Evolutionary conservation across 352 stramenopile species (phyloP), one percentile per base, ranked within the genome.

Genomic region (Synura sp.): DNA sequence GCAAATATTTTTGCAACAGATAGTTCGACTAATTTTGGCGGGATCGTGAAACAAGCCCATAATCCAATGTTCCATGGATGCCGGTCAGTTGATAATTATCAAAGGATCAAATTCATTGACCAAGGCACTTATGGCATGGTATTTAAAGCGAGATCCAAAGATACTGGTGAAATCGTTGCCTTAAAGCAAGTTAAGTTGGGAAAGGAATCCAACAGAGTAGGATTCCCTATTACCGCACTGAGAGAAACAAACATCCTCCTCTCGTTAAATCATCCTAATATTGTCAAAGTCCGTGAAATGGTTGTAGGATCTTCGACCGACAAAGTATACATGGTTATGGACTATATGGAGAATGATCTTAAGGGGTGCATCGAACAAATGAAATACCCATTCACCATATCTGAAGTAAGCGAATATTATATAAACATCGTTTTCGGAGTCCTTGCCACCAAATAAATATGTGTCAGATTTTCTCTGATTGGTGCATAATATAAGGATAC

Each of bases 221-320:
- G 96, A 73, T 98, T 99, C 81, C 96, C 96, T 35, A 94, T 96
- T 79, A 98, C 95, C 31, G 95, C 96, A 34, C 94, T 99, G 78
- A 91, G 96, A 78, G 97, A 99, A 87, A 99, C 99, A 82, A 97
- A 93, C 81, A 88, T 99, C 55, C 87, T 99, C 25, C 92, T 99
- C 77, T 91, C 97, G 80, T 87, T 99, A 31, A 90, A 96, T 81
- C 96, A 99, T 84, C 88, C 92, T 80, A 98, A 98, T 85, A 98
- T 99, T 81, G 91, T 99, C 57, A 88, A 88, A 3, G 89, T 83
- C 5, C 42, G 67, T 38, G 90, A 95, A 85, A 94, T 94, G 86
- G 91, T 94, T 0, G 86, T 93, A 9, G 88, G 88, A 19, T 80
- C 41, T 55, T 55, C 57, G 14, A 36, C 82, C 17, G 86, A 92